These are phyloP conservation scores for Coniochaeta hoffmannii DNA, from an alignment of 2,329 filamentous ascomycete genomes.

Conservation along the genomic window DNA sequence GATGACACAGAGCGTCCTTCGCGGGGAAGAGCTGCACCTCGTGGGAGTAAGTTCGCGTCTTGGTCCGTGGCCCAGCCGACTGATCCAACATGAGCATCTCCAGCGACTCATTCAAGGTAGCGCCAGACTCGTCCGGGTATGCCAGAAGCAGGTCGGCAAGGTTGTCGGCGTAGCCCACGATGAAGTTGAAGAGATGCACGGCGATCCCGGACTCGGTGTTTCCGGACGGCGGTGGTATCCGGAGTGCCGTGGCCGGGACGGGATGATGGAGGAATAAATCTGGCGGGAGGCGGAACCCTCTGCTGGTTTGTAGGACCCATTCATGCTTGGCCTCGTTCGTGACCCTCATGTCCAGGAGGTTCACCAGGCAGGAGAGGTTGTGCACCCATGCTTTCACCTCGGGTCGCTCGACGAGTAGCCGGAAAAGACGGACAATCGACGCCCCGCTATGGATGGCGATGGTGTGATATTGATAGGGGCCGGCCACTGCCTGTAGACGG, in stretches of 20 bases:
- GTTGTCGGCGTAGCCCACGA: conserved; percentile 13
- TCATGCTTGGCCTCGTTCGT: conserved; percentile 10
- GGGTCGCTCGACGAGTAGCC: conserved; percentile 10
- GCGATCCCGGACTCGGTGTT: conserved; percentile 7
- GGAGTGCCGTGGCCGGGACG: conserved; percentile 5
- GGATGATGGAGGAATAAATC: conserved; percentile 5
- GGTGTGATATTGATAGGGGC: conserved; percentile 17
- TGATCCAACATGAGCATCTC: conserved; percentile 2
- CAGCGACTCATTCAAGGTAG: neutral
- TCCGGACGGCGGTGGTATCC: conserved; percentile 6
- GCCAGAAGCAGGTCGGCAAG: conserved; percentile 16
- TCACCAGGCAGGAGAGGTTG: conserved; percentile 16
- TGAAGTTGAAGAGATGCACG: conserved; percentile 13
- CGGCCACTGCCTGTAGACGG: conserved; percentile 16
- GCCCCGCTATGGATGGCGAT: conserved; percentile 14
- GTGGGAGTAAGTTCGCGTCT: neutral
- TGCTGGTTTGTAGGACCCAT: conserved; percentile 12
- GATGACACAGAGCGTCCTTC: conserved; percentile 7
- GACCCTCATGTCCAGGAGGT: conserved; percentile 10
- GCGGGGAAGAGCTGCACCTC: conserved; percentile 8
- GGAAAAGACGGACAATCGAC: conserved; percentile 13
- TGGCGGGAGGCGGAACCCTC: conserved; percentile 7
- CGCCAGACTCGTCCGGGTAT: conserved; percentile 12
- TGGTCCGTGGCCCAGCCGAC: neutral
- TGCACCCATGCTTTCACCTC: conserved; percentile 15